phyloP scores from a whole-genome alignment of 208 protist genomes.

The Wallacemonas collosoma region DNA sequence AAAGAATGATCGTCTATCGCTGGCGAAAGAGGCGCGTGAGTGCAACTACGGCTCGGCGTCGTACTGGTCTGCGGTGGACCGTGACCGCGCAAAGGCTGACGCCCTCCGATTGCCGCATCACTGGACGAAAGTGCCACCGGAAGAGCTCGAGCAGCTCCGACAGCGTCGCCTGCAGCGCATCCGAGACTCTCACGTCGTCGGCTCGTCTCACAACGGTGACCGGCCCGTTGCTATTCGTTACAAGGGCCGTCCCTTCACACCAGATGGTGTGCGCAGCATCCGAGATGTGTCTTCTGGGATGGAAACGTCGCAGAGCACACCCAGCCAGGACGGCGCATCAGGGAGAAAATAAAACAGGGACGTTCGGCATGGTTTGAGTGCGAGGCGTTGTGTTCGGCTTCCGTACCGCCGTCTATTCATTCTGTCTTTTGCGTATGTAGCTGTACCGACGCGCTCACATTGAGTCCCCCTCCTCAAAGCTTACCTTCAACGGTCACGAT shows the following conservation, averaged over 20 bases:
- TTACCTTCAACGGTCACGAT: too few relatives aligned
- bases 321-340: not conserved
- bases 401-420: too few relatives aligned
- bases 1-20: not conserved
- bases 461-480: too few relatives aligned
- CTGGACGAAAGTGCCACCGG: too few relatives aligned
- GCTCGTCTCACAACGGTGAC: not conserved
- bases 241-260: not conserved
- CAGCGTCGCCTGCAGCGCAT: not conserved
- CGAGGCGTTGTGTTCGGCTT: too few relatives aligned
- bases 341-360: not conserved
- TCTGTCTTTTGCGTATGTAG: too few relatives aligned
- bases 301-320: not conserved
- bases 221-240: not conserved
- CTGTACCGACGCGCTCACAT: too few relatives aligned
- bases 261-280: not conserved
- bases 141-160: not conserved
- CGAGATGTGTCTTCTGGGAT: not conserved
- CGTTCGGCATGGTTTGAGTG: too few relatives aligned
- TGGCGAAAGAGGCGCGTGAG: not conserved
- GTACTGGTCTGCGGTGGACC: constrained; percentile 10
- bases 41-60: constrained; percentile 17
- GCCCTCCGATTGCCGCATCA: not conserved
- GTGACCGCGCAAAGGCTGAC: not conserved
- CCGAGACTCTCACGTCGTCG: not conserved